Percentiles rank a stretch among this genome's conserved stretches.
phyloP scores from a whole-genome alignment of 2,329 filamentous ascomycete species.

The Fusarium lyarnte region DNA sequence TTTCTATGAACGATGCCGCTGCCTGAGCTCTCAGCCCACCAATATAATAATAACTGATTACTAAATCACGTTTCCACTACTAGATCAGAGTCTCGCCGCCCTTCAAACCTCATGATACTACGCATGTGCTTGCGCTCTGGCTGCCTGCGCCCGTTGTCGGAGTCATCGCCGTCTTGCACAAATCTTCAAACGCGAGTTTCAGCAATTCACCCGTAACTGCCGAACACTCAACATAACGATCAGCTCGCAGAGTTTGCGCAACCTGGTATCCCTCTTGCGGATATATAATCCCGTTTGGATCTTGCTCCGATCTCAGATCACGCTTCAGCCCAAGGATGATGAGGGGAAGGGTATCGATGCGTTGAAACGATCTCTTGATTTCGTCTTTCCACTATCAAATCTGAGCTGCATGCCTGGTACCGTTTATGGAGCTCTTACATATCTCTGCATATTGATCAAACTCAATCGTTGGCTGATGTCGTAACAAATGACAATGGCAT shows the following conservation, averaged over 20 bases:
- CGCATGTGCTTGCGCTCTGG: conserved; percentile 65
- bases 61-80: background rate
- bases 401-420: background rate
- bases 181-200: conserved; percentile 67
- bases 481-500: conserved; percentile 69
- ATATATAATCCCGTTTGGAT: conserved; percentile 69
- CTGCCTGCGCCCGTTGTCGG: conserved; percentile 58
- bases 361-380: conserved; percentile 58
- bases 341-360: conserved; percentile 61
- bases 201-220: conserved; percentile 68
- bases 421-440: conserved; percentile 53
- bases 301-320: conserved; percentile 65
- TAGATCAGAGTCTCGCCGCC: background rate
- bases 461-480: conserved; percentile 68
- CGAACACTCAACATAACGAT: conserved; percentile 72
- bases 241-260: conserved; percentile 67
- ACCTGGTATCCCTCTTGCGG: conserved; percentile 68
- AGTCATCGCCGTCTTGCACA: conserved; percentile 64
- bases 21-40: conserved; percentile 32
- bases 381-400: conserved; percentile 66
- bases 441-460: conserved; percentile 66
- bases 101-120: conserved; percentile 54
- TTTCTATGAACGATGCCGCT: conserved; percentile 51
- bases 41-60: background rate
- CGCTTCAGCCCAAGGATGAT: conserved; percentile 69